These are phyloP conservation scores for Lachnellula arida DNA, from an alignment of 2,329 filamentous ascomycete genomes.

Conservation along the genomic window DNA sequence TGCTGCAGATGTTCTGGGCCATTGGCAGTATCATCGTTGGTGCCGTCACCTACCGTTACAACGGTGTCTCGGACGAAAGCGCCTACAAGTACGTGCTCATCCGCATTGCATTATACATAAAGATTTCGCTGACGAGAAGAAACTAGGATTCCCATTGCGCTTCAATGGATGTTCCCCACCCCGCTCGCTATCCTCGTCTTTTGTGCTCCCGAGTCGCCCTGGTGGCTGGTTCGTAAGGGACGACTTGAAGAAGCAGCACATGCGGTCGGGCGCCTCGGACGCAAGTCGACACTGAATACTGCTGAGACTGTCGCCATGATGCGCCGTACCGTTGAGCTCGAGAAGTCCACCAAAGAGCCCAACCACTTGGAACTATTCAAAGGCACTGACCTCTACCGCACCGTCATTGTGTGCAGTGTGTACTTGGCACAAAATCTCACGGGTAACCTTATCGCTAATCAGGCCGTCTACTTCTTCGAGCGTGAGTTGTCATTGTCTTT, in stretches of 20 bases:
- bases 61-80: conserved; percentile 29
- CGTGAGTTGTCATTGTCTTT: conserved; percentile 18
- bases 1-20: conserved; percentile 63
- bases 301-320: conserved; percentile 53
- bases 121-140: conserved; percentile 6
- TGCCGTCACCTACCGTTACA: conserved; percentile 51
- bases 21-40: conserved; percentile 58
- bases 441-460: conserved; percentile 59
- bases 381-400: conserved; percentile 51
- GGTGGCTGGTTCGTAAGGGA: conserved; percentile 47
- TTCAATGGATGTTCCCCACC: conserved; percentile 50
- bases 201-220: conserved; percentile 39
- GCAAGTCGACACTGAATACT: conserved; percentile 35
- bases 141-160: conserved; percentile 44
- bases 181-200: conserved; percentile 46
- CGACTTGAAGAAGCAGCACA: conserved; percentile 36
- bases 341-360: conserved; percentile 44
- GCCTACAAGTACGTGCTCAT: conserved; percentile 41
- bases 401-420: conserved; percentile 52
- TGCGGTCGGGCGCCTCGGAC: conserved; percentile 47
- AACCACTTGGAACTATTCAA: conserved; percentile 48
- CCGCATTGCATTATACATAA: neutral
- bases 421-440: conserved; percentile 57
- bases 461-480: conserved; percentile 56
- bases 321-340: conserved; percentile 52